Evolutionary conservation across 169 alveolate species (phyloP), one percentile per base, ranked within the genome.

Genomic region (Pseudocohnilembus persalinus): DNA sequence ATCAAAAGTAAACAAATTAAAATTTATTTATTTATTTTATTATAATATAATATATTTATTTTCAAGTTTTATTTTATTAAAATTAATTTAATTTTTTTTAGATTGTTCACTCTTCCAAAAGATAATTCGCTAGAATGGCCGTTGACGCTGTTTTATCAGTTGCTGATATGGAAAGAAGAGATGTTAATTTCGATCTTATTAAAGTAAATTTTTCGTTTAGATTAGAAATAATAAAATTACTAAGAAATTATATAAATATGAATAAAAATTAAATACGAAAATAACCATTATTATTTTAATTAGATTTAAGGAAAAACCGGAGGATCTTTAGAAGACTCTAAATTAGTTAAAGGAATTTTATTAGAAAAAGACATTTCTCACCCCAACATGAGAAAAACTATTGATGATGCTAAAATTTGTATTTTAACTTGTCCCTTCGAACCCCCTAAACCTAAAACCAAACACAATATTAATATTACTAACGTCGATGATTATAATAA

Each of bases 381-480:
- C 92, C 99, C 99, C 31, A 99, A 99, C 93, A 99, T 99, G 99
- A 90, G 93, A 25, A 98, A 98, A 93, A 98, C 94, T 88, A 94
- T 97, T 27, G 83, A 89, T 31, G 98, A 99, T 90, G 99, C 99
- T 75, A 98, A 98, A 84, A 98, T 99, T 65, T 99, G 99, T 29
- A 97, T 99, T 73, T 95, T 99, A 73, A 98, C 99, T 25, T 99
- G 99, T 91, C 99, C 99, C 29, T 99, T 99, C 90, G 99, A 99
- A 92, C 99, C 99, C 32, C 99, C 99, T 35, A 98, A 98, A 90
- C 99, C 99, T 1, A 99, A 99, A 94, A 99, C 99, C 73, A 99
- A 99, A 96, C 99, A 99, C 89, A 98, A 98, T 90, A 96, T 99
- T 29, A 99, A 99, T 88, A 98, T 99, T 87, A 96, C 97, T 27